These are phyloP conservation scores for Russula lepida DNA, from an alignment of 768 basidiomycete genomes.

Conservation along the genomic window DNA sequence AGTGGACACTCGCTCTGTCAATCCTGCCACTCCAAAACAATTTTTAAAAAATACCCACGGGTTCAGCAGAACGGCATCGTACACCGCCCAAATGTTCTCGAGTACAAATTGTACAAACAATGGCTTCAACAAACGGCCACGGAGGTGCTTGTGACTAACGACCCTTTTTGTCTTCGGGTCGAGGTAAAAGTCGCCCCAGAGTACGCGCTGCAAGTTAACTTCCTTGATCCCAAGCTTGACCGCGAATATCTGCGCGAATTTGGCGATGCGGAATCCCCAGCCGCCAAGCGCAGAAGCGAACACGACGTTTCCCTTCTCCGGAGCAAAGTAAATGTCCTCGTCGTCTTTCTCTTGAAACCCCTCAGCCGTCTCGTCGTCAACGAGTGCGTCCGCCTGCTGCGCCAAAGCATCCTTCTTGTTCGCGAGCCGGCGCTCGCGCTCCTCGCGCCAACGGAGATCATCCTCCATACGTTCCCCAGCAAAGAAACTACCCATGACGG, in stretches of 20 bases:
- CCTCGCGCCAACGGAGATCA: conserved; percentile 89
- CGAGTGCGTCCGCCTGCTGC: conserved; percentile 46
- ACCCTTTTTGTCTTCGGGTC: conserved; percentile 95
- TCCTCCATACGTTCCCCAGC: conserved; percentile 96
- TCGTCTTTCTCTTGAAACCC: conserved; percentile 94
- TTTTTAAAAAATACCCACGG: conserved; percentile 59
- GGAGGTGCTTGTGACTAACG: conserved; percentile 83
- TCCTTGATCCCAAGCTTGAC: conserved; percentile 88
- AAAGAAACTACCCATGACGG: conserved; percentile 95
- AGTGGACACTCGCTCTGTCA: background rate
- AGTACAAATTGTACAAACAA: conserved; percentile 96
- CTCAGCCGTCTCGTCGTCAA: conserved; percentile 51
- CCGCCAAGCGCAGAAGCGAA: conserved; percentile 95
- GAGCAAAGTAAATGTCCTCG: conserved; percentile 95
- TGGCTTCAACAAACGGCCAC: conserved; percentile 81
- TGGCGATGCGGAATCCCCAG: conserved; percentile 92
- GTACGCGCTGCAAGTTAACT: conserved; percentile 67
- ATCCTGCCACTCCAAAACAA: conserved; percentile 10
- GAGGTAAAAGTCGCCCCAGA: conserved; percentile 97
- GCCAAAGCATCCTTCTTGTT: conserved; percentile 69
- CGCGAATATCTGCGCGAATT: conserved; percentile 90
- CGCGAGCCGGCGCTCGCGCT: conserved; percentile 73
- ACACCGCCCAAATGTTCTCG: conserved; percentile 96
- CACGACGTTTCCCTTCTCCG: conserved; percentile 90
- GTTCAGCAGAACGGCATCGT: conserved; percentile 80